phyloP scores from a whole-genome alignment of 176 grass and related monocot species.

The Bromus sterilis region DNA sequence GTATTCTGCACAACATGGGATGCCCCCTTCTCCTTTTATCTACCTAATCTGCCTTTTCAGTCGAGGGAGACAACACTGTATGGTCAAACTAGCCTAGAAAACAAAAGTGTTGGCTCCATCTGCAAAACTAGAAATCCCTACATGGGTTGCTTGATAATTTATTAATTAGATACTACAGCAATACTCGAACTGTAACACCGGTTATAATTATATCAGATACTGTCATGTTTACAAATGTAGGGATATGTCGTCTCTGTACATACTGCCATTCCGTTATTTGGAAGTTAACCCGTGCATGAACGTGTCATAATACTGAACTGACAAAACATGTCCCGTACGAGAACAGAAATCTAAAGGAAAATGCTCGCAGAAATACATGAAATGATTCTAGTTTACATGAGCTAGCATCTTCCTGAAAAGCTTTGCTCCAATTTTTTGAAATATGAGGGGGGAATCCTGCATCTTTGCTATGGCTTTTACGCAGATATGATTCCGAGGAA shows the following conservation, averaged over 20 bases:
- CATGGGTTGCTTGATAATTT: background rate
- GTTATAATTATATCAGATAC: background rate
- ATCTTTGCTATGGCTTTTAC: constrained; percentile 16
- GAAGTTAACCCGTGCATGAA: background rate
- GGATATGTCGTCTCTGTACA: background rate
- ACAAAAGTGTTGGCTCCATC: background rate
- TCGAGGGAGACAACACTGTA: background rate
- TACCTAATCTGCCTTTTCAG: background rate
- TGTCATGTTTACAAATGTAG: background rate
- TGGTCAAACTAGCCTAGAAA: background rate
- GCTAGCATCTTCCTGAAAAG: constrained; percentile 18
- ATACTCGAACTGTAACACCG: background rate
- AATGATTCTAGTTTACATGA: background rate
- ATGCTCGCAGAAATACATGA: background rate
- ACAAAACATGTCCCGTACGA: background rate
- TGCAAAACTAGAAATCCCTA: background rate
- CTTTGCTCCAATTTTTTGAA: constrained; percentile 19
- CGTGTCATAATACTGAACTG: background rate
- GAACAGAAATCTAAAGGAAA: background rate
- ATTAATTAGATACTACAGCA: background rate
- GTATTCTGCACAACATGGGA: background rate
- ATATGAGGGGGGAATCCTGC: constrained; percentile 47
- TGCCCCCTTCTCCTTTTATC: background rate
- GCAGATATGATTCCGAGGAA: constrained; percentile 36
- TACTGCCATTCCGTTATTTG: background rate